Evolutionary conservation across 2,329 filamentous ascomycete genomes (phyloP).

Genomic region (Aspergillus japonicus): DNA sequence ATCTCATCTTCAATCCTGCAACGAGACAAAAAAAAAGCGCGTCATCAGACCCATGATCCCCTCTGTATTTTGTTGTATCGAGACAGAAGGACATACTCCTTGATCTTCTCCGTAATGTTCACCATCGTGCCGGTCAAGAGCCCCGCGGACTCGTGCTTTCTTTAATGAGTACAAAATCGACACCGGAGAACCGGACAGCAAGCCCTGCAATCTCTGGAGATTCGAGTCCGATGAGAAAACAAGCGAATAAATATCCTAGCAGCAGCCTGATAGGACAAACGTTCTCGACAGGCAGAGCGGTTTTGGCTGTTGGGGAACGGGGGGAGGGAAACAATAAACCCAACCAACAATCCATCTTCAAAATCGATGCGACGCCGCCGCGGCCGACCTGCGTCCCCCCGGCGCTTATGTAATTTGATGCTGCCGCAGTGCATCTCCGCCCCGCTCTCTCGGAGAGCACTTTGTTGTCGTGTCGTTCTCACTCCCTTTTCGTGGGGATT

Average conservation of each 20-base stretch:
- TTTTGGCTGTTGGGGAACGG: neutral
- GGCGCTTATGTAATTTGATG: neutral
- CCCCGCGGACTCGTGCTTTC: conserved; percentile 24
- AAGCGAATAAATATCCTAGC: neutral
- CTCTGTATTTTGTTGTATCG: neutral
- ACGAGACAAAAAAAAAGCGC: conserved; percentile 9
- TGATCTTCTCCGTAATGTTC: conserved; percentile 99
- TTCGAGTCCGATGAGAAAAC: neutral
- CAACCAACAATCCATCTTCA: no score
- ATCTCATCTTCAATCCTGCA: conserved; percentile 98
- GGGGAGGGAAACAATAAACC: neutral
- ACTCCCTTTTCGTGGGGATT: no score
- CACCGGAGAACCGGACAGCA: neutral
- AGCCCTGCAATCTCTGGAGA: neutral
- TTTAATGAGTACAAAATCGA: neutral
- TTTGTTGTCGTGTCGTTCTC: no score
- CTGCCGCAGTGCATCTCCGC: neutral
- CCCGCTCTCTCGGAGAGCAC: neutral
- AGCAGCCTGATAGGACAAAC: neutral
- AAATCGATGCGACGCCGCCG: neutral
- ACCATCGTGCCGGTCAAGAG: conserved; percentile 66
- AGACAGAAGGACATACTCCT: conserved; percentile 65
- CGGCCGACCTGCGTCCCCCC: neutral
- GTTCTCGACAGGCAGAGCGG: neutral
- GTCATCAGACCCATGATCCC: neutral